phyloP scores from a whole-genome alignment of 768 basidiomycete species.

The Grammothele lineata region DNA sequence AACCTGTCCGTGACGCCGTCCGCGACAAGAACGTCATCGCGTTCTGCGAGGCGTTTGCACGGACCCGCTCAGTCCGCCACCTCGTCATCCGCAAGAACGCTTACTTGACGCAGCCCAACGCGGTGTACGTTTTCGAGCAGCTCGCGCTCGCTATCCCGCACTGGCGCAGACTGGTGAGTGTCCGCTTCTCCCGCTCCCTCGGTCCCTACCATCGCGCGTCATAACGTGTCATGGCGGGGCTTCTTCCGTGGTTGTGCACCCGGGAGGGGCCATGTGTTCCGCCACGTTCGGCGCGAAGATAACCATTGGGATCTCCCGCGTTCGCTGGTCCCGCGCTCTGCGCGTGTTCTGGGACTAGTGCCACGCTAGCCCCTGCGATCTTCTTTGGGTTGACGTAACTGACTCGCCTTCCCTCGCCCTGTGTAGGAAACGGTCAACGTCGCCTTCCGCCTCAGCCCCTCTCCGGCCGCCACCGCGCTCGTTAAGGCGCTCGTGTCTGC shows the following conservation, averaged over 20 bases:
- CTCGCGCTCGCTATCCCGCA: constrained; percentile 40
- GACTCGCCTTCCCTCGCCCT: constrained; percentile 2
- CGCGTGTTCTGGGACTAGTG: background rate
- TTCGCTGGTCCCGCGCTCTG: too few relatives aligned
- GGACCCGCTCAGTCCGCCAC: constrained; percentile 35
- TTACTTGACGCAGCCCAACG: constrained; percentile 52
- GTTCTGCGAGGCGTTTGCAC: constrained; percentile 39
- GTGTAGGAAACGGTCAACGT: constrained; percentile 49
- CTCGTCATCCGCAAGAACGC: constrained; percentile 52
- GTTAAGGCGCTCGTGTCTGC: constrained; percentile 36
- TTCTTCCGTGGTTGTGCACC: too few relatives aligned
- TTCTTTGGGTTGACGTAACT: constrained; percentile 8
- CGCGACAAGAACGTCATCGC: constrained; percentile 15
- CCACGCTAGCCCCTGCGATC: background rate
- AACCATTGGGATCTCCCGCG: too few relatives aligned
- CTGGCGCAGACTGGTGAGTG: constrained; percentile 48
- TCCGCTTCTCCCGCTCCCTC: background rate
- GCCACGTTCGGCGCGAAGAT: too few relatives aligned
- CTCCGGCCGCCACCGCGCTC: constrained; percentile 23
- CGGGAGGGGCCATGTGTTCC: too few relatives aligned
- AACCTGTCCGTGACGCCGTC: background rate
- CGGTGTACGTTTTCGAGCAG: constrained; percentile 39
- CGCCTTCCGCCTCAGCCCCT: constrained; percentile 52
- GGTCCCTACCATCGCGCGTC: background rate
- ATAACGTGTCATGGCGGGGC: too few relatives aligned